Percentiles rank a stretch among this genome's conserved stretches.
These are phyloP conservation scores for Penicillium robsamsonii DNA, from an alignment of 495 filamentous ascomycete species.

Conservation along the genomic window DNA sequence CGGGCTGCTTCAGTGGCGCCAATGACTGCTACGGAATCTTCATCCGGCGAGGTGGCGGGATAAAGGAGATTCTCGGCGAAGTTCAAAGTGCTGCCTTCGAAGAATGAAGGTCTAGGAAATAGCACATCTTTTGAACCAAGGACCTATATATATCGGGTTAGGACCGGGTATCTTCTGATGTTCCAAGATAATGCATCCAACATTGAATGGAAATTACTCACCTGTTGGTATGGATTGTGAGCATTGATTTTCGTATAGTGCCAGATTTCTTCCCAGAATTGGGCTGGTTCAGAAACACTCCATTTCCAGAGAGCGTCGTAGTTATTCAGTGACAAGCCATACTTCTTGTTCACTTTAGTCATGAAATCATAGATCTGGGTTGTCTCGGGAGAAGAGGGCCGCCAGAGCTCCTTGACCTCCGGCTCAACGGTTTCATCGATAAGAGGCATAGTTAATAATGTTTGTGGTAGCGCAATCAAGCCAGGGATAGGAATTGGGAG, in stretches of 20 bases:
- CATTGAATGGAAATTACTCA: conserved; percentile 31
- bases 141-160: conserved; percentile 52
- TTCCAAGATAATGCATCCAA: not conserved
- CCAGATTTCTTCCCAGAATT: conserved; percentile 88
- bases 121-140: conserved; percentile 63
- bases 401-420: conserved; percentile 60
- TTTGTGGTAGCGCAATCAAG: not conserved
- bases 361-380: conserved; percentile 74
- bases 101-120: conserved; percentile 86
- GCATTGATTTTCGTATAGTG: conserved; percentile 70
- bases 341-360: conserved; percentile 62
- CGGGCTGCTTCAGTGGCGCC: conserved; percentile 69
- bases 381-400: conserved; percentile 60
- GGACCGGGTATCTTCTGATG: conserved; percentile 2
- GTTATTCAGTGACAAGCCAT: conserved; percentile 56
- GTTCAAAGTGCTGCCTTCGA: conserved; percentile 72
- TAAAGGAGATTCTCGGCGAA: conserved; percentile 92
- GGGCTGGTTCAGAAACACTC: conserved; percentile 72
- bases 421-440: conserved; percentile 25
- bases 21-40: conserved; percentile 62
- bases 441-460: conserved; percentile 22
- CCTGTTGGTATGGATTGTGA: conserved; percentile 59
- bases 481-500: not conserved
- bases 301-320: conserved; percentile 77
- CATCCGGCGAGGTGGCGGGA: conserved; percentile 58